Evolutionary conservation across 192 early-diverging fungal genomes (phyloP), one percentile per base, ranked within the genome.

Genomic region (Mycoemilia scoparia): DNA sequence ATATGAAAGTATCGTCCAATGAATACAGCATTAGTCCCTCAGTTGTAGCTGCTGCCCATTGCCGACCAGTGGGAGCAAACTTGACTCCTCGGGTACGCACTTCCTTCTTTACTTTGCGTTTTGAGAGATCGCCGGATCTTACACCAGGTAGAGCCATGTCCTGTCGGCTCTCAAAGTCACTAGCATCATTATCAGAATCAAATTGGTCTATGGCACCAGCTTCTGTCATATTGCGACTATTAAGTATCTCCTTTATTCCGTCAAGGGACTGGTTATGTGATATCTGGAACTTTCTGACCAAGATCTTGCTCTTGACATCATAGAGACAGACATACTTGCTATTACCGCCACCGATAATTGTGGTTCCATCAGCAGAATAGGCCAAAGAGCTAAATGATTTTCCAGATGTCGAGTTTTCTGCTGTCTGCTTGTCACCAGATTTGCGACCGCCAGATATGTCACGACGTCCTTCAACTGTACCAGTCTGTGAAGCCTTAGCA

Each of bases 281-380:
- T 19, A 96, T 76, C 43, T 84, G 77, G 69, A 87, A 96, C 55
- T 80, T 79, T 45, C 81, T 81, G 39, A 99, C 49, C 12, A 99
- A 60, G 6, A 78, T 66, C 17, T 61, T 45, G 15, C 67, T 67
- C 17, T 60, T 54, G 4, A 85, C 60, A 53, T 96, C 86, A 43
- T 96, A 99, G 37, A 99, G 70, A 51, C 92, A 96, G 4, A 99
- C 79, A 54, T 78, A 90, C 57, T 89, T 93, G 57, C 77, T 80
- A 60, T 80, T 85, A 16, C 96, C 96, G 18, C 92, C 90, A 27
- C 77, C 87, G 51, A 99, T 66, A 12, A 99, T 59, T n/a, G 76
- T 73, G 3, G 73, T 59, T 7, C 96, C 92, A 47, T 99, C 96
- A 11, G 87, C 77, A 2, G 85, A 90, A 54, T 95, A 99, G 59